A percentile compares a stretch with the other conserved stretches of the same genome.
These are phyloP conservation scores for Nemania sp. DNA, from an alignment of 2,329 filamentous ascomycete species.

Conservation along the genomic window DNA sequence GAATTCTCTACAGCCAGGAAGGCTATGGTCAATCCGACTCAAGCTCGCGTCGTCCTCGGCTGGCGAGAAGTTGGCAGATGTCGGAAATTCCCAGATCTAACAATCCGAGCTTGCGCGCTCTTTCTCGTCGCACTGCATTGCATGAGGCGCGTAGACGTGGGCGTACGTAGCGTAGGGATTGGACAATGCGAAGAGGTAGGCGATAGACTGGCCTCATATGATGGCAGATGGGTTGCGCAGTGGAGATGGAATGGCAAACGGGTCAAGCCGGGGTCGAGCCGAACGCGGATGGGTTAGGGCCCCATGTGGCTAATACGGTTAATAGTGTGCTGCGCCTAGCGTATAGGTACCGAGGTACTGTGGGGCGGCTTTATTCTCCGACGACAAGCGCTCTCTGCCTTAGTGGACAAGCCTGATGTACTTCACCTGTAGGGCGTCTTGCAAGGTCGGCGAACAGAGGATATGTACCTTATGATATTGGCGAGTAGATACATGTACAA, in stretches of 20 bases:
- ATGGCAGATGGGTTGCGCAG: conserved; percentile 10
- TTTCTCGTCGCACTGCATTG: conserved; percentile 22
- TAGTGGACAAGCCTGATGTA: no score
- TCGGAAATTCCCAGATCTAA: conserved; percentile 8
- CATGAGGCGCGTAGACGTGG: conserved; percentile 14
- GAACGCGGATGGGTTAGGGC: not conserved
- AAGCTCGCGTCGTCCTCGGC: conserved; percentile 4
- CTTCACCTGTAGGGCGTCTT: no score
- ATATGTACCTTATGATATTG: no score
- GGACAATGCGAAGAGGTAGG: no score
- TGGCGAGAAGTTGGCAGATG: not conserved
- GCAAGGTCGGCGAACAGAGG: not conserved
- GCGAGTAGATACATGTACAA: no score
- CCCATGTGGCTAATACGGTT: conserved; percentile 28
- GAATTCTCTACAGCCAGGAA: not conserved
- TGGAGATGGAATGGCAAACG: no score
- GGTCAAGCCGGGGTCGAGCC: conserved; percentile 9
- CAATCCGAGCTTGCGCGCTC: not conserved
- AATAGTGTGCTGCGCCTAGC: conserved; percentile 19
- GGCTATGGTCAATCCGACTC: conserved; percentile 1
- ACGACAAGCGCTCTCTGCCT: conserved; percentile 9
- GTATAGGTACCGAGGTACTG: not conserved
- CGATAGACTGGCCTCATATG: conserved; percentile 4
- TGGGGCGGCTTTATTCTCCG: conserved; percentile 26
- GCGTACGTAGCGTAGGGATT: no score